Percentiles rank a stretch among this genome's conserved stretches.
phyloP scores from a whole-genome alignment of 2,329 filamentous ascomycete species.

The Pseudogymnoascus sp. region DNA sequence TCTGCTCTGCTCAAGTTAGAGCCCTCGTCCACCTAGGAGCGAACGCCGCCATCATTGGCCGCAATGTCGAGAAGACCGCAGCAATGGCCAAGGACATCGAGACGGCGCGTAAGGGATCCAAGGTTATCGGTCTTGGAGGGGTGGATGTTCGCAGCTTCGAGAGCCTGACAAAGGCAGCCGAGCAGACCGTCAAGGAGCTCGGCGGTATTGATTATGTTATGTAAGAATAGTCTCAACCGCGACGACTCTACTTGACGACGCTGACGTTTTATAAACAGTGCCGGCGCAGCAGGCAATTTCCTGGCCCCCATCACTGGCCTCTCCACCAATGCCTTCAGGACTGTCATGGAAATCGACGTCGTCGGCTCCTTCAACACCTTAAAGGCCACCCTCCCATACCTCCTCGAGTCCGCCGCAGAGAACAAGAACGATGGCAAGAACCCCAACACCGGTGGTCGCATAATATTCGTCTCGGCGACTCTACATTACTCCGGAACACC shows the following conservation, averaged over 20 bases:
- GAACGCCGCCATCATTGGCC: conserved; percentile 87
- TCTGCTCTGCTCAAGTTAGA: conserved; percentile 88
- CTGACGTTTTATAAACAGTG: conserved; percentile 40
- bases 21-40: conserved; percentile 86
- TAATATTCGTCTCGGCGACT: conserved; percentile 83
- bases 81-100: conserved; percentile 72
- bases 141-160: conserved; percentile 69
- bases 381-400: conserved; percentile 79
- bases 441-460: conserved; percentile 59
- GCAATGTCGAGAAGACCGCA: conserved; percentile 83
- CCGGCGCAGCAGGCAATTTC: conserved; percentile 94
- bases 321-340: conserved; percentile 82
- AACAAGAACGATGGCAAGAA: conserved; percentile 49
- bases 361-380: conserved; percentile 90
- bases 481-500: conserved; percentile 85
- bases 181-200: conserved; percentile 71
- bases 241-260: not conserved
- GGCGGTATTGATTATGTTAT: conserved; percentile 89
- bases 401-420: conserved; percentile 63
- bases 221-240: conserved; percentile 38
- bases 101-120: conserved; percentile 65
- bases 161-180: conserved; percentile 62
- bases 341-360: conserved; percentile 94
- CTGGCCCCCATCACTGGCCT: conserved; percentile 75
- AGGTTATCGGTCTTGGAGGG: conserved; percentile 78